Percentiles rank a stretch among this genome's conserved stretches.
Conservation (phyloP, 495 filamentous ascomycete species). For the Oidiodendron maius region DNA sequence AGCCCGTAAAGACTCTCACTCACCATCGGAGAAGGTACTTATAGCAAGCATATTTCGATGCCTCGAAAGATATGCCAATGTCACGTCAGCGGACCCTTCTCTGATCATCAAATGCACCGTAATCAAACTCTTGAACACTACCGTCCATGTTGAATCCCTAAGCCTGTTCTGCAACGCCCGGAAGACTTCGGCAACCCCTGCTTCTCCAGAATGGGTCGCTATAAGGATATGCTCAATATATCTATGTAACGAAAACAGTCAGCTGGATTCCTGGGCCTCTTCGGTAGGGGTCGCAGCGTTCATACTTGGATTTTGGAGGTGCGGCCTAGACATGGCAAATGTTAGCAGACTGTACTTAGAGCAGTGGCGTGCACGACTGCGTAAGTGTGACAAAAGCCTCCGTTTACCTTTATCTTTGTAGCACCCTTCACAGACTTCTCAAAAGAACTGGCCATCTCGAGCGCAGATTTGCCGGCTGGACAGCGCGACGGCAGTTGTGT, state of each 20-base stretch:
- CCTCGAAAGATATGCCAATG: constrained; percentile 77
- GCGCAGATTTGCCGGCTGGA: not conserved
- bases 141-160: constrained; percentile 95
- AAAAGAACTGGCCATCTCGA: constrained; percentile 68
- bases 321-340: constrained; percentile 57
- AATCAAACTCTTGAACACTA: constrained; percentile 92
- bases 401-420: constrained; percentile 83
- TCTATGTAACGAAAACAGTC: constrained; percentile 10
- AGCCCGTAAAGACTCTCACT: too few relatives aligned
- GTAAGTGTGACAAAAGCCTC: not conserved
- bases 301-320: constrained; percentile 85
- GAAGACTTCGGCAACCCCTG: constrained; percentile 94
- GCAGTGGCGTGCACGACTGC: not conserved
- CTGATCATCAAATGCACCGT: constrained; percentile 96
- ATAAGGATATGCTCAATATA: constrained; percentile 98
- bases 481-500: constrained; percentile 11
- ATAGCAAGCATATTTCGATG: constrained; percentile 81
- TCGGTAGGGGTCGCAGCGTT: not conserved
- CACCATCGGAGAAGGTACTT: constrained; percentile 88
- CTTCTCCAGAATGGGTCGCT: constrained; percentile 91
- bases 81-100: constrained; percentile 86
- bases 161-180: constrained; percentile 81
- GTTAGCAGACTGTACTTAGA: constrained; percentile 8
- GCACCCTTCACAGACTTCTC: constrained; percentile 93
- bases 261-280: not conserved